phyloP scores from a whole-genome alignment of 768 basidiomycete species.

The Sporobolomyces pararoseus region DNA sequence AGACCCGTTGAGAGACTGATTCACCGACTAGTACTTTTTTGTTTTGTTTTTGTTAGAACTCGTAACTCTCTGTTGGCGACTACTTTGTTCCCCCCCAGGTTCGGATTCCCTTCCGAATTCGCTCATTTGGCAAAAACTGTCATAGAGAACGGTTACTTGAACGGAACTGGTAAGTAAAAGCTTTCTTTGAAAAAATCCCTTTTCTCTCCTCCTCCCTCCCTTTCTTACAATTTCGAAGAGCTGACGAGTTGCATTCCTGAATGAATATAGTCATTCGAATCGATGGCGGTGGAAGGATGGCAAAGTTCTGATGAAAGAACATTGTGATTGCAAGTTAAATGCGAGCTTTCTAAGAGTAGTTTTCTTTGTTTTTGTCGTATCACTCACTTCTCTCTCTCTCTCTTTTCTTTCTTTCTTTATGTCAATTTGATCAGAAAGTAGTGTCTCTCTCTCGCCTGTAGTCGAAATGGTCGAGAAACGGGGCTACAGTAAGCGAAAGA shows the following conservation, averaged over 20 bases:
- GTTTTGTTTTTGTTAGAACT: no score
- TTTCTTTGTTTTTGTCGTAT: no score
- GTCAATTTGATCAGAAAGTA: no score
- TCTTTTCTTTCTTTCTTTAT: no score
- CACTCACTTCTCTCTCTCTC: no score
- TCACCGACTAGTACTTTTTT: no score
- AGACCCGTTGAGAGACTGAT: no score
- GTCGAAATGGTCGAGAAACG: no score
- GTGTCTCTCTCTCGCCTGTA: no score
- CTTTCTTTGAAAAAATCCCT: background rate
- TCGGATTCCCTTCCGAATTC: constrained; percentile 57
- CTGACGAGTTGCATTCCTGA: background rate
- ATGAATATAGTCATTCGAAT: constrained; percentile 24
- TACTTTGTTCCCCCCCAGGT: constrained; percentile 52
- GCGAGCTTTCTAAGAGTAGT: no score
- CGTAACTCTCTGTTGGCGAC: constrained; percentile 14
- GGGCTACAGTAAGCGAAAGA: no score
- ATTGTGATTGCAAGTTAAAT: no score
- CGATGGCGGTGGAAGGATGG: constrained; percentile 36
- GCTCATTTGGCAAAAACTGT: constrained; percentile 57
- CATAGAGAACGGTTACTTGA: constrained; percentile 58
- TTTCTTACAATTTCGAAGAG: background rate
- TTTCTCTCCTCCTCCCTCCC: background rate
- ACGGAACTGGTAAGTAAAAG: constrained; percentile 49
- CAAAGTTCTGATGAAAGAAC: constrained; percentile 29